These are phyloP conservation scores for Musa balbisiana DNA, from an alignment of 202 grass and related monocot species.

Conservation along the genomic window DNA sequence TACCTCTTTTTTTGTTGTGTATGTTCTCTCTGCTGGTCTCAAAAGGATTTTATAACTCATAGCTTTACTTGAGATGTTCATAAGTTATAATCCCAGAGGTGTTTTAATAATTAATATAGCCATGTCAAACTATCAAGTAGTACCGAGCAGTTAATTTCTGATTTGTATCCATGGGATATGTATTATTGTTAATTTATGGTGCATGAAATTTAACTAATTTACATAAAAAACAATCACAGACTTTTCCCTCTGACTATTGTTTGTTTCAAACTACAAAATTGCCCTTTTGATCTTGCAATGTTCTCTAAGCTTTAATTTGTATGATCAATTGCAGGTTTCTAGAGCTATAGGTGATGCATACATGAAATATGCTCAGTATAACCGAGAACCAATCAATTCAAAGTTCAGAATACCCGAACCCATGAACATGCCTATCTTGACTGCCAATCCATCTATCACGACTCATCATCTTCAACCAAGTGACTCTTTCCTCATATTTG, in stretches of 20 bases:
- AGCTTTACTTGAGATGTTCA: no score
- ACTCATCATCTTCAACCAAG: slow-evolving; percentile 53
- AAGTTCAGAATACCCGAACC: slow-evolving; percentile 82
- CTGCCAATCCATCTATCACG: slow-evolving; percentile 55
- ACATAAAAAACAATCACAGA: no score
- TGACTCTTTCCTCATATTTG: slow-evolving; percentile 81
- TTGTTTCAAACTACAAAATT: background rate
- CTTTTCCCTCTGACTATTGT: background rate
- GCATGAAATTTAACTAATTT: no score
- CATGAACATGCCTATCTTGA: slow-evolving; percentile 60
- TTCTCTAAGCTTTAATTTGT: background rate
- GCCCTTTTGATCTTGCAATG: background rate
- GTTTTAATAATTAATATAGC: no score
- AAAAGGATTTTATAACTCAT: no score
- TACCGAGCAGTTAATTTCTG: no score
- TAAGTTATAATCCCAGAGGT: no score
- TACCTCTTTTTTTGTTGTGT: no score
- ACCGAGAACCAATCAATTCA: slow-evolving; percentile 64
- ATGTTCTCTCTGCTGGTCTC: no score
- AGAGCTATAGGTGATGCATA: slow-evolving; percentile 85
- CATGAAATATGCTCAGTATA: slow-evolving; percentile 54
- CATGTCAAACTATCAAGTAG: no score
- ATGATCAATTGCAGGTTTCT: slow-evolving; percentile 55
- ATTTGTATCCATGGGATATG: no score
- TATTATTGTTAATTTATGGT: no score